Base-by-base conservation (phyloP, 108 stramenopile species). In the Stephanodiscus minutulus region DNA sequence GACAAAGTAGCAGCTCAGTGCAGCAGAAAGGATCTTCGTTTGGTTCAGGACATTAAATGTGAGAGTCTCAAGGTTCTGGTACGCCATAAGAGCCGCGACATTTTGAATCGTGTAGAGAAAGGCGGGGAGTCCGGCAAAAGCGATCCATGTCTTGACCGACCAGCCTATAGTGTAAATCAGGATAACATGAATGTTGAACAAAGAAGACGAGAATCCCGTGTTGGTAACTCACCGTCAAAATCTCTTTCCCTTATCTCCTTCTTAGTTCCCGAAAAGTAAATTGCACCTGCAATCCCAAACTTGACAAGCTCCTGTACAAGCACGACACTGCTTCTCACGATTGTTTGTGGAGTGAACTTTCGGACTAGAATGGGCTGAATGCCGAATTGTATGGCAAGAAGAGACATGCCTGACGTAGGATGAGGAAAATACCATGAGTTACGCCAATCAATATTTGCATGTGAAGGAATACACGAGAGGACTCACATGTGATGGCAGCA, bases 21-120 rank as follows among this genome's bases (percentile, higher is more conserved):
- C 96, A 10, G 95, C 93, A 47, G 85, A 87, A 21, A 97, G 53
- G 10, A 91, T 96, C 69, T 97, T 97, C n/a, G 93, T 96, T 68
- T 97, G 96, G 74, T 94, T 96, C 11, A 96, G 84, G 21, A 94
- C 85, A 70, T 92, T 92, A 83, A 83, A 96, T 6, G 87, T 89
- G 13, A 96, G 81, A 6, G 91, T 82, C 41, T 88, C 83, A 9
- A 96, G 73, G 57, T 88, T 78, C 53, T 86, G 84, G 53, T 93
- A 91, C 10, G 91, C 90, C 61, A 86, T 67, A 43, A 93, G 82
- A 25, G 75, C 64, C 15, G 87, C 85, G 24, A 86, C 61, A 64
- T 93, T 96, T 61, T 96, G 95, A 7, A 96, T 56, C 18, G 88
- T 74, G 65, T 92, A 96, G 33, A 91, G 72, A 20, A 77, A 55